phyloP scores from a whole-genome alignment of 2,329 filamentous ascomycete species.

The Calonectria multiphialidica region DNA sequence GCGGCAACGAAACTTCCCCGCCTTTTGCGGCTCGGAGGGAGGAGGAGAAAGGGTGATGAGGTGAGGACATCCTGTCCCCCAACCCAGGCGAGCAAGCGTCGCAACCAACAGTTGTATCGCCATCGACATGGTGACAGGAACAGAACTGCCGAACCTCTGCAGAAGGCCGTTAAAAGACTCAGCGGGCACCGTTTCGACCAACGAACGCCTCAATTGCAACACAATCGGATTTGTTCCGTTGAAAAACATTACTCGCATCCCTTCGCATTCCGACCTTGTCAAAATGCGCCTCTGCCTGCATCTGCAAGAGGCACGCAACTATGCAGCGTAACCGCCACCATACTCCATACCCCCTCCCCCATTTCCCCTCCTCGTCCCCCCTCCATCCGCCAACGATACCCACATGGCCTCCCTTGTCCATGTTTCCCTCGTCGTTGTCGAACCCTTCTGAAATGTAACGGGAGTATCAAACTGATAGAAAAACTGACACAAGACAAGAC shows the following conservation, averaged over 20 bases:
- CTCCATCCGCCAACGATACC: neutral
- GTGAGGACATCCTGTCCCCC: neutral
- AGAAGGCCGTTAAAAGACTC: neutral
- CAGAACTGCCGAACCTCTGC: neutral
- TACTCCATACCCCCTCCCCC: neutral
- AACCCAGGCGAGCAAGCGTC: neutral
- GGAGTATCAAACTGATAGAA: neutral
- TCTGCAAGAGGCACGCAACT: slow-evolving; percentile 19
- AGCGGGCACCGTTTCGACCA: neutral
- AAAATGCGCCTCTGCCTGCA: neutral
- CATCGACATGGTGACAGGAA: neutral
- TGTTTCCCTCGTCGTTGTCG: neutral
- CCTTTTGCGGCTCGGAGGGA: slow-evolving; percentile 6
- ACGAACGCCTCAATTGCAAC: slow-evolving; percentile 10
- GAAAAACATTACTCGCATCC: slow-evolving; percentile 7
- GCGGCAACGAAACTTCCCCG: slow-evolving; percentile 12
- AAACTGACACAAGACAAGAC: neutral
- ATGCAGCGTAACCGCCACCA: slow-evolving; percentile 23
- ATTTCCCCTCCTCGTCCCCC: slow-evolving; percentile 1
- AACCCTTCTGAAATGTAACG: slow-evolving; percentile 16
- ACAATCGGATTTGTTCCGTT: neutral
- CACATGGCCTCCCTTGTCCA: neutral
- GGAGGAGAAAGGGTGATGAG: neutral
- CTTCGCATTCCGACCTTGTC: slow-evolving; percentile 3
- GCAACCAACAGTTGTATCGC: slow-evolving; percentile 8